phyloP scores from a whole-genome alignment of 2,329 filamentous ascomycete species.

The Ceratocystis colombiana region DNA sequence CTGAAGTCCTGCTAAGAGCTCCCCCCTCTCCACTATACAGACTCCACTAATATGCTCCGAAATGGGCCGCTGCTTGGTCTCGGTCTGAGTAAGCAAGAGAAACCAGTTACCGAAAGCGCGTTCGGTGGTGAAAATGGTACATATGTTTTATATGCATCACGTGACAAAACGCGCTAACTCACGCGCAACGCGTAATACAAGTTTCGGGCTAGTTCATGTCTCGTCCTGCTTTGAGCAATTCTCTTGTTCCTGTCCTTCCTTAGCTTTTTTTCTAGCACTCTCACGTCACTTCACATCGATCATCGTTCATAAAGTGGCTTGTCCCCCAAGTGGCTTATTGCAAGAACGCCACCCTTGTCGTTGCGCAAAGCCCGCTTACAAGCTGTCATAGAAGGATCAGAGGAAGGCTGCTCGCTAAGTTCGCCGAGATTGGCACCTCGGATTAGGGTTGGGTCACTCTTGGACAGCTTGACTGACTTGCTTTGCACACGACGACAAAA shows the following conservation, averaged over 20 bases:
- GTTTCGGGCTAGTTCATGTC: background rate
- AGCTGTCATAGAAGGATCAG: conserved; percentile 17
- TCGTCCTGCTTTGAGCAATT: background rate
- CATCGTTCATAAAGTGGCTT: background rate
- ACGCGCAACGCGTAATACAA: no score
- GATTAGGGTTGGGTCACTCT: background rate
- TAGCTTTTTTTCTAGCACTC: background rate
- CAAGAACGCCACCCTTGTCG: background rate
- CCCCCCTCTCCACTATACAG: background rate
- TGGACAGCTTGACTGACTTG: background rate
- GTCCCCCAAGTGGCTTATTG: background rate
- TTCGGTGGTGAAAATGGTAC: no score
- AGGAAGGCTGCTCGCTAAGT: conserved; percentile 16
- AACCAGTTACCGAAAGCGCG: background rate
- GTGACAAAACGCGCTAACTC: background rate
- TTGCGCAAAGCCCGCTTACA: background rate
- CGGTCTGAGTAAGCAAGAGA: conserved; percentile 3
- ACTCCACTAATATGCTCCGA: background rate
- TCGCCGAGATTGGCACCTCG: conserved; percentile 6
- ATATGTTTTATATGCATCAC: background rate
- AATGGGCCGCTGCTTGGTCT: background rate
- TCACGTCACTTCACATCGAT: background rate
- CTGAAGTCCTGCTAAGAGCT: background rate
- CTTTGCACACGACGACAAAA: no score
- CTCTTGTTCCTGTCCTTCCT: background rate